Base-by-base conservation (phyloP, 2,329 filamentous ascomycete genomes). In the Triangularia setosa region DNA sequence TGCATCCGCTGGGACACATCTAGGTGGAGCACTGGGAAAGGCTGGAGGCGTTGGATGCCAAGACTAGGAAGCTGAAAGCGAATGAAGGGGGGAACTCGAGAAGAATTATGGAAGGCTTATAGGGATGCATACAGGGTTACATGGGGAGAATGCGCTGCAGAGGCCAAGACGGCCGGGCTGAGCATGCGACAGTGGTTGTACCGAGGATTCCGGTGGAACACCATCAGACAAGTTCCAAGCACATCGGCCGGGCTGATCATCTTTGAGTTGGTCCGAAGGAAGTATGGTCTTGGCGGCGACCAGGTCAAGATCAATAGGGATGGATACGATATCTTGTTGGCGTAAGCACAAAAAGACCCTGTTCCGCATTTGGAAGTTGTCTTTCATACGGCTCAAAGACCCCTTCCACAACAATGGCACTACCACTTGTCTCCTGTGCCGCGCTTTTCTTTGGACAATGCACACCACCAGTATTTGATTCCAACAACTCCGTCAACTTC, bases 201-300 rank as follows among this genome's bases (percentile, higher is more conserved):
- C 72, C 80, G 85, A 4, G 89, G 87, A 12, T 92, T 93, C 73
- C 87, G 89, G 81, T 85, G 85, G 83, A 88, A 84, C 61, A 90
- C 90, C 0, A 83, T 92, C 60, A 80, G 88, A 4, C 90, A 92
- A 75, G 88, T 91, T 1, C 90, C 90, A 0, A 91, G 89, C 73
- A 93, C 90, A 1, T 90, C 87, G 65, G 90, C 90, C 0, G 90
- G 90, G 0, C 74, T 93, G 65, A 91, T 93, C 69, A 90, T 92
- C 21, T 93, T 93, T 73, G 90, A 93, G 76, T 73, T 93, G 54
- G 86, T 92, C 40, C 80, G 90, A 63, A 80, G 90, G 35, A 91
- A 91, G 76, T 93, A 92, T 69, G 88, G 87, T 1, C 80, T 84
- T 64, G 82, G 83, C 1, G 80, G 81, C 18, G 87, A 89, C 58